These are phyloP conservation scores for Fusarium sterilihyphosum DNA, from an alignment of 2,329 filamentous ascomycete genomes.

Conservation along the genomic window DNA sequence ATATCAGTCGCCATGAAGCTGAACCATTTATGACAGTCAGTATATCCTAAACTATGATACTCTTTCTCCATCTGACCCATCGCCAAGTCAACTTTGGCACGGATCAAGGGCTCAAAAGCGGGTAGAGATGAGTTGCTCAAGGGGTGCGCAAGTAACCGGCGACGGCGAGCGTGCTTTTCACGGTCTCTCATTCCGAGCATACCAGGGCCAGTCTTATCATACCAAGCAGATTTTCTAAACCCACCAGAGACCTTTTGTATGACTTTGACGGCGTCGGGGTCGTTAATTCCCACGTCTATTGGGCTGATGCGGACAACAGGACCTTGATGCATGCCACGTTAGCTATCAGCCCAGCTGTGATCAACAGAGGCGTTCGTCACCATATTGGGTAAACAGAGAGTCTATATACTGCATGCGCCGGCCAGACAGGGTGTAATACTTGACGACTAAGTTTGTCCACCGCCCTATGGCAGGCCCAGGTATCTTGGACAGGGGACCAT, in stretches of 20 bases:
- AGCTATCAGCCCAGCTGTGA: fast-evolving
- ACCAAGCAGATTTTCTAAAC: not conserved
- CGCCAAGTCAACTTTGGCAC: not conserved
- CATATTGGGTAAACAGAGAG: not conserved
- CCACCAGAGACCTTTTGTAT: not conserved
- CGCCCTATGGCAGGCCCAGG: not conserved
- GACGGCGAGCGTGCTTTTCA: not conserved
- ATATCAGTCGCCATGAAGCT: constrained; percentile 9
- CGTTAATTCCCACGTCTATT: not conserved
- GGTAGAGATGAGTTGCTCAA: not conserved
- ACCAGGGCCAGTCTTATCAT: not conserved
- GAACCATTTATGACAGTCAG: not conserved
- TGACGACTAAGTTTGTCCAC: not conserved
- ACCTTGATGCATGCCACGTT: not conserved
- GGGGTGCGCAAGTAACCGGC: not conserved
- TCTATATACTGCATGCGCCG: not conserved
- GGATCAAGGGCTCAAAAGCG: not conserved
- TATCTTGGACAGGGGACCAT: not conserved
- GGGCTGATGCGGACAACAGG: not conserved
- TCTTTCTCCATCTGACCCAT: not conserved
- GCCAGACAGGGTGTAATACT: not conserved
- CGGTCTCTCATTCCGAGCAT: constrained; percentile 7
- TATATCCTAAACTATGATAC: not conserved
- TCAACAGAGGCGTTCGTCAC: fast-evolving
- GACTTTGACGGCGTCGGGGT: not conserved